These are phyloP conservation scores for Golubevia pallescens DNA, from an alignment of 1,284 basidiomycete species.

Conservation along the genomic window DNA sequence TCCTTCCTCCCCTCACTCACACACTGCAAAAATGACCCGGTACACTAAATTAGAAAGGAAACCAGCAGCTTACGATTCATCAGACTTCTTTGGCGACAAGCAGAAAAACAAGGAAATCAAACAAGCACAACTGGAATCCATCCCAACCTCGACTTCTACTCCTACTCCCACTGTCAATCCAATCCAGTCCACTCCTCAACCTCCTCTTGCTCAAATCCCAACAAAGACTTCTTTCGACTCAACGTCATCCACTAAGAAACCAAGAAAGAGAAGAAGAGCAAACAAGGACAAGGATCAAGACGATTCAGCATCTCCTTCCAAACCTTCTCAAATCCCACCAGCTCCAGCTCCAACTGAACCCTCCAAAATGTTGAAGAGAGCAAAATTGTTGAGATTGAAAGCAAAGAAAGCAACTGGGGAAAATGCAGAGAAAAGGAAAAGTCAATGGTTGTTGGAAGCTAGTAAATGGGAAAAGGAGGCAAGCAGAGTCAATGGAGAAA, in stretches of 20 bases:
- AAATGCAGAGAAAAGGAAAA: conserved; percentile 34
- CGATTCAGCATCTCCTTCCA: too few species aligned
- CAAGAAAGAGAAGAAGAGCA: too few species aligned
- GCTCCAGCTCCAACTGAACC: too few species aligned
- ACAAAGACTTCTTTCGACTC: conserved; percentile 21
- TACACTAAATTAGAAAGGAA: conserved; percentile 76
- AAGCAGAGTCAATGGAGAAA: conserved; percentile 35
- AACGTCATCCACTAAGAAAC: too few species aligned
- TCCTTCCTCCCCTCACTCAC: too few species aligned
- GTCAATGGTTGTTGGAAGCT: conserved; percentile 33
- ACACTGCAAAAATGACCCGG: conserved; percentile 75
- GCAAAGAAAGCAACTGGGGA: conserved; percentile 51
- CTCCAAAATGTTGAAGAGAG: conserved; percentile 40
- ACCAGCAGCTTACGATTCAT: conserved; percentile 72
- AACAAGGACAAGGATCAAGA: too few species aligned
- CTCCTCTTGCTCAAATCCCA: conserved; percentile 11
- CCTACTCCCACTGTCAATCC: too few species aligned
- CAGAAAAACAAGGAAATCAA: too few species aligned
- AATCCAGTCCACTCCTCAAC: background rate
- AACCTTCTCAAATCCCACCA: too few species aligned
- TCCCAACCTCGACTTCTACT: too few species aligned
- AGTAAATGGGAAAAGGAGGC: conserved; percentile 61
- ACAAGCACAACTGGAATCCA: too few species aligned
- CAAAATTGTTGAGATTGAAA: conserved; percentile 56
- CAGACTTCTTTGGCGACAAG: conserved; percentile 67